Base-by-base conservation (phyloP, 169 alveolate species). In the Cryptosporidium sp. region DNA sequence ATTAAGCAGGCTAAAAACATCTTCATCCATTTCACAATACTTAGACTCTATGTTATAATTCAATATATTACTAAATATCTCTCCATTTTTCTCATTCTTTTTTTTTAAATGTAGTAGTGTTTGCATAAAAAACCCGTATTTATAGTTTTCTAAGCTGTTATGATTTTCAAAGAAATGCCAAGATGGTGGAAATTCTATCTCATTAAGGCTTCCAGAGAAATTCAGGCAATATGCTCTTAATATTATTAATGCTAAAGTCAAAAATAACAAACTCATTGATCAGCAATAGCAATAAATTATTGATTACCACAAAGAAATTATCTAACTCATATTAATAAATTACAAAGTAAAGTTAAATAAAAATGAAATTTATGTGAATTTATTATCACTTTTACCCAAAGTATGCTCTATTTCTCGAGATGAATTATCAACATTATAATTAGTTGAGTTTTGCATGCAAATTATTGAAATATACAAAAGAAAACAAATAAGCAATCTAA, bases 111-210 rank as follows among this genome's bases (percentile, higher is more conserved):
- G 62, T 37, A 21, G 41, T 14, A 73, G n/a, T 55, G 70, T 37
- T 33, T 51, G 21, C 52, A 80, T 39, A 5, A 65, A 41, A 61
- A 80, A 62, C n/a, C 89, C 89, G 18, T 62, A 80, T 65, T 80
- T 80, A 41, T 80, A 80, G n/a, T 21, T 43, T 12, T 80, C 89
- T 31, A 80, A 62, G 18, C 75, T 80, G 45, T 80, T 37, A 23
- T 80, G 89, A 41, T 80, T 80, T 45, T 80, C 89, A 80, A 80
- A 80, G 62, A 80, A 80, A n/a, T 80, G 89, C 89, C 89, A 80
- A 62, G 89, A 80, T 80, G 71, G 75, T 41, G 74, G 89, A 35
- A 80, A 80, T 33, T 80, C 89, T n/a, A 70, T 48, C n/a, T 26
- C 84, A 70, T 48, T 39, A 43, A 45, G 23, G 39, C 5, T 26